These are phyloP conservation scores for Chrysoporthe puriensis DNA, from an alignment of 2,329 filamentous ascomycete genomes.

Conservation along the genomic window DNA sequence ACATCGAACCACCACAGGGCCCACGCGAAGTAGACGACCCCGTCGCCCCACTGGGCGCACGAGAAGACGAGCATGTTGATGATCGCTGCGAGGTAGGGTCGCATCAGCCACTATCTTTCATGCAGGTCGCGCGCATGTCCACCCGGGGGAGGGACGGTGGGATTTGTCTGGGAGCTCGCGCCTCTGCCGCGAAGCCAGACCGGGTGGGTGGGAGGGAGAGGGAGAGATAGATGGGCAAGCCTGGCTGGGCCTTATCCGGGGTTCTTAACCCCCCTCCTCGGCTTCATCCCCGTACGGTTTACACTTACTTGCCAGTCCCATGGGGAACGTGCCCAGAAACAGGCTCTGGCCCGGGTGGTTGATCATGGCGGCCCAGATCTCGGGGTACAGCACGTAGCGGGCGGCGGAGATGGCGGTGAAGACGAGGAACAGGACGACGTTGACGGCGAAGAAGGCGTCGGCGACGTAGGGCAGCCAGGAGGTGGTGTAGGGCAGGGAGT, in stretches of 20 bases:
- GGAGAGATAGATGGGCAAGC: background rate
- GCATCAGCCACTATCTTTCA: conserved; percentile 3
- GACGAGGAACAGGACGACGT: conserved; percentile 55
- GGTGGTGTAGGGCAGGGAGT: conserved; percentile 60
- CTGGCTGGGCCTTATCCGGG: background rate
- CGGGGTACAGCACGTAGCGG: conserved; percentile 63
- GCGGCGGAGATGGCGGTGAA: conserved; percentile 55
- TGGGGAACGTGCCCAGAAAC: conserved; percentile 56
- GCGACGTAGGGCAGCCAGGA: conserved; percentile 57
- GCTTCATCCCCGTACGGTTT: background rate
- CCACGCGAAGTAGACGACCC: conserved; percentile 55
- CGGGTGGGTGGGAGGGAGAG: background rate
- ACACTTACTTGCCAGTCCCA: conserved; percentile 11
- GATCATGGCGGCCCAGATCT: conserved; percentile 65
- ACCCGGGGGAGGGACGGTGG: too few species aligned
- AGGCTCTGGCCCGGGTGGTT: conserved; percentile 63
- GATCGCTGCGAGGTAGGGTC: conserved; percentile 42
- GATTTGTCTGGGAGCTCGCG: too few species aligned
- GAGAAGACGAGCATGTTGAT: conserved; percentile 62
- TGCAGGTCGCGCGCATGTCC: background rate
- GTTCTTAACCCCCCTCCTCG: background rate
- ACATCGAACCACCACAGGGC: conserved; percentile 58
- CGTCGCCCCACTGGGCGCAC: conserved; percentile 62
- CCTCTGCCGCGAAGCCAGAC: too few species aligned
- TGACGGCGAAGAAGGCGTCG: conserved; percentile 59